Evolutionary conservation across 495 filamentous ascomycete genomes (phyloP).

Genomic region (Wilcoxina mikolae): DNA sequence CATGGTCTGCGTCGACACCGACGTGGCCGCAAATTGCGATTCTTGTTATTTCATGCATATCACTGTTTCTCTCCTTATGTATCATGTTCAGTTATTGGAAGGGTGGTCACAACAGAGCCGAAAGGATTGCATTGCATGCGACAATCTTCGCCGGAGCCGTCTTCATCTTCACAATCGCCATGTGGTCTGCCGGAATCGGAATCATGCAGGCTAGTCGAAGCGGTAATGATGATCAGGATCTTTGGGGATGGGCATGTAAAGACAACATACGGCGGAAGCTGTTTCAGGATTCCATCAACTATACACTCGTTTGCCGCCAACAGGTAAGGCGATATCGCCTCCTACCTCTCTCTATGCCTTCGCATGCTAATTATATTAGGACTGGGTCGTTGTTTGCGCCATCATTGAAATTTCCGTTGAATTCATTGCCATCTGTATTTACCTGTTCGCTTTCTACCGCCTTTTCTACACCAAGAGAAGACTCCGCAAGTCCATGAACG

Average conservation of each 20-base stretch:
- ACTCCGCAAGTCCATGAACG: slow-evolving; percentile 89
- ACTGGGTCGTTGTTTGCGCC: slow-evolving; percentile 90
- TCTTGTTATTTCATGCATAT: slow-evolving; percentile 60
- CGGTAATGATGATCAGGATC: slow-evolving; percentile 60
- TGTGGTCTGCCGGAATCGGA: slow-evolving; percentile 81
- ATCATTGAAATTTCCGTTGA: slow-evolving; percentile 96
- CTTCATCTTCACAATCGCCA: slow-evolving; percentile 84
- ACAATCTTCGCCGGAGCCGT: slow-evolving; percentile 79
- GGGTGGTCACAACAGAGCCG: slow-evolving; percentile 74
- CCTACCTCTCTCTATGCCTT: not conserved
- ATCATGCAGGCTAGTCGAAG: slow-evolving; percentile 63
- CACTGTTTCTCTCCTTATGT: slow-evolving; percentile 58
- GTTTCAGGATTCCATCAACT: slow-evolving; percentile 66
- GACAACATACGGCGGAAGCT: slow-evolving; percentile 64
- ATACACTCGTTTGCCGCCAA: slow-evolving; percentile 84
- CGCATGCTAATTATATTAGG: slow-evolving; percentile 35
- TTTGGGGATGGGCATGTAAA: slow-evolving; percentile 95
- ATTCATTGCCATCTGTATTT: slow-evolving; percentile 76
- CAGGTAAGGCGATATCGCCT: slow-evolving; percentile 44
- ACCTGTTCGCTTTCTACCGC: slow-evolving; percentile 87
- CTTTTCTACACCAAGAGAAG: slow-evolving; percentile 78
- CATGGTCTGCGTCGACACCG: slow-evolving; percentile 68
- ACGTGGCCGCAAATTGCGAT: slow-evolving; percentile 83
- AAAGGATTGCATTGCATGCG: slow-evolving; percentile 89
- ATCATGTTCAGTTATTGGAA: slow-evolving; percentile 80